Evolutionary conservation across 768 basidiomycete genomes (phyloP).

Genomic region (Daedaleopsis nitida): DNA sequence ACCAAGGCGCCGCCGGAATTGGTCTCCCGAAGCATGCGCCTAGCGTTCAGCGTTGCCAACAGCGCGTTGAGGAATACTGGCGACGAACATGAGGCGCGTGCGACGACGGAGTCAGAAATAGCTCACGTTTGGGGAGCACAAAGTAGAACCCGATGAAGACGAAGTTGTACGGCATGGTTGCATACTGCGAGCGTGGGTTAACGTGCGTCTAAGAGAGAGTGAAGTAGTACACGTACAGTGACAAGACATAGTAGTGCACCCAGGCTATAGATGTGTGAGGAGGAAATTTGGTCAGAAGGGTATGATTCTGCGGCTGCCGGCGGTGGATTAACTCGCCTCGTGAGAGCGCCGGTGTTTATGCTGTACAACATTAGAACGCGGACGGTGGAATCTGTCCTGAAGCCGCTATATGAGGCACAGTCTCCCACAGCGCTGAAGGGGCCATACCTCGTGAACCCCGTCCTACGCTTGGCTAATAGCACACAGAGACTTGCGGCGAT

Average conservation of each 20-base stretch:
- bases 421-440: background rate
- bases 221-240: constrained; percentile 12
- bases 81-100: background rate
- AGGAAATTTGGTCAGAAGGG: background rate
- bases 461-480: constrained; percentile 15
- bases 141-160: constrained; percentile 30
- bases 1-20: constrained; percentile 8
- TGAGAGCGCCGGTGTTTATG: constrained; percentile 29
- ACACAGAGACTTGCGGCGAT: constrained; percentile 27
- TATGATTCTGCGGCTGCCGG: background rate
- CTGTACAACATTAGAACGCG: constrained; percentile 27
- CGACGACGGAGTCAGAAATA: background rate
- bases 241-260: constrained; percentile 24
- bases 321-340: constrained; percentile 18
- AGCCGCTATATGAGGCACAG: background rate
- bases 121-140: constrained; percentile 26
- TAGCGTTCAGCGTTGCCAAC: constrained; percentile 23
- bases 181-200: constrained; percentile 19
- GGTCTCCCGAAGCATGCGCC: constrained; percentile 10
- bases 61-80: constrained; percentile 21
- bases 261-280: constrained; percentile 11
- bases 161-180: constrained; percentile 25
- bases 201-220: background rate
- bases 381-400: constrained; percentile 23
- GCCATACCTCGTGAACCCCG: constrained; percentile 15